Conservation (phyloP, 2,329 filamentous ascomycete species). For the Tricladium varicosporioides region DNA sequence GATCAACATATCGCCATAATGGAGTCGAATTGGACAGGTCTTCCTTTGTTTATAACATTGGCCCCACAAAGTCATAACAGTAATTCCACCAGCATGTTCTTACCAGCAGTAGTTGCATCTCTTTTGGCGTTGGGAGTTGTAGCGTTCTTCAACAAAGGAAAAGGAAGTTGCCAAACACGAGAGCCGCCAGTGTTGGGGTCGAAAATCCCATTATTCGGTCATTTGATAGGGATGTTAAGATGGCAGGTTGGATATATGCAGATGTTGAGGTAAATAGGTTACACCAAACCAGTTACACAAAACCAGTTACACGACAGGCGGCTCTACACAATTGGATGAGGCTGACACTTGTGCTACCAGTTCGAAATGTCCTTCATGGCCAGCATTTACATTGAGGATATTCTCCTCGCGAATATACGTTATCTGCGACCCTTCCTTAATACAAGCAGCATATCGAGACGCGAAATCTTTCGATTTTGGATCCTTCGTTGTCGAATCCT, state of each 20-base stretch:
- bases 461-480: slow-evolving; percentile 43
- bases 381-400: slow-evolving; percentile 46
- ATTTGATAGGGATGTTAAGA: slow-evolving; percentile 43
- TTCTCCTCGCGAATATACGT: slow-evolving; percentile 44
- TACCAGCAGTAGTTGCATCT: slow-evolving; percentile 4
- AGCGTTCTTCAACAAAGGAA: slow-evolving; percentile 7
- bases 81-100: not conserved
- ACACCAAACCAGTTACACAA: not conserved
- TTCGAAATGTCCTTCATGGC: slow-evolving; percentile 24
- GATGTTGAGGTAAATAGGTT: slow-evolving; percentile 38
- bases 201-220: slow-evolving; percentile 44
- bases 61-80: slow-evolving; percentile 6
- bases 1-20: slow-evolving; percentile 7
- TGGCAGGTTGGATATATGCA: slow-evolving; percentile 38
- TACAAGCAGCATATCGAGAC: slow-evolving; percentile 40
- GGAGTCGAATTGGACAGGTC: slow-evolving; percentile 6
- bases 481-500: slow-evolving; percentile 40
- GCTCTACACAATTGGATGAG: not conserved
- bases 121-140: slow-evolving; percentile 8
- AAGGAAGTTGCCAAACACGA: slow-evolving; percentile 7
- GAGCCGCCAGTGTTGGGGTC: slow-evolving; percentile 44
- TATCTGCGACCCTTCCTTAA: slow-evolving; percentile 41
- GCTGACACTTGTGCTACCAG: slow-evolving; percentile 5
- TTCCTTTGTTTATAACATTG: slow-evolving; percentile 1
- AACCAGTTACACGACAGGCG: too few species aligned